Evolutionary conservation across 2,329 filamentous ascomycete genomes (phyloP).

Genomic region (Cadophora sp.): DNA sequence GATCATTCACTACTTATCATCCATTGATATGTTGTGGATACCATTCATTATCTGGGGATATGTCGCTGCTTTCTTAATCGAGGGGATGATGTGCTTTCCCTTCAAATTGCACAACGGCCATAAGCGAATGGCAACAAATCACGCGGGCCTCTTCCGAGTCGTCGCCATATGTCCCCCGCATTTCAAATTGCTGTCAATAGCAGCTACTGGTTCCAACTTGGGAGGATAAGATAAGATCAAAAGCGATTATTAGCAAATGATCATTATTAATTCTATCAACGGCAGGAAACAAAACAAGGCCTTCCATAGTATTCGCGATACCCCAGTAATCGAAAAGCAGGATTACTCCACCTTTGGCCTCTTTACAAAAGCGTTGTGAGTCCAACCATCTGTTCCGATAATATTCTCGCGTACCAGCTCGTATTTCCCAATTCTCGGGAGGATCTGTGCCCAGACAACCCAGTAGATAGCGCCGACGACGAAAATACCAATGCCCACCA

Average conservation of each 20-base stretch:
- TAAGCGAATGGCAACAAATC: constrained; percentile 8
- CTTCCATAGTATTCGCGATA: background rate
- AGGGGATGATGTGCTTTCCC: background rate
- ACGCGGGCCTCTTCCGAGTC: background rate
- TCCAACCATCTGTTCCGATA: constrained; percentile 69
- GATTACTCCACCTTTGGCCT: constrained; percentile 9
- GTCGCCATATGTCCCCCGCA: background rate
- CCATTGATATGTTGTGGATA: too few relatives aligned
- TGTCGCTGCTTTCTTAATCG: background rate
- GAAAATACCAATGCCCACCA: constrained; percentile 63
- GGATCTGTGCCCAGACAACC: constrained; percentile 59
- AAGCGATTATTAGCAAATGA: background rate
- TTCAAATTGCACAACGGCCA: background rate
- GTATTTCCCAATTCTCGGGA: constrained; percentile 60
- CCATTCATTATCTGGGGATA: background rate
- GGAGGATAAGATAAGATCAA: background rate
- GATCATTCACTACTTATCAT: too few relatives aligned
- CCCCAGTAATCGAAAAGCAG: background rate
- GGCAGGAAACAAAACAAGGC: background rate
- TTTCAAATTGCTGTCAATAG: background rate
- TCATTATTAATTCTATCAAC: background rate
- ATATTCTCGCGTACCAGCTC: constrained; percentile 60
- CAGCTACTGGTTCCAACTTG: background rate
- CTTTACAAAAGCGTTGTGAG: constrained; percentile 45
- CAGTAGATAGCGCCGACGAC: constrained; percentile 60